Evolutionary conservation across 352 stramenopile genomes (phyloP).

Genomic region (Globisporangium solare): DNA sequence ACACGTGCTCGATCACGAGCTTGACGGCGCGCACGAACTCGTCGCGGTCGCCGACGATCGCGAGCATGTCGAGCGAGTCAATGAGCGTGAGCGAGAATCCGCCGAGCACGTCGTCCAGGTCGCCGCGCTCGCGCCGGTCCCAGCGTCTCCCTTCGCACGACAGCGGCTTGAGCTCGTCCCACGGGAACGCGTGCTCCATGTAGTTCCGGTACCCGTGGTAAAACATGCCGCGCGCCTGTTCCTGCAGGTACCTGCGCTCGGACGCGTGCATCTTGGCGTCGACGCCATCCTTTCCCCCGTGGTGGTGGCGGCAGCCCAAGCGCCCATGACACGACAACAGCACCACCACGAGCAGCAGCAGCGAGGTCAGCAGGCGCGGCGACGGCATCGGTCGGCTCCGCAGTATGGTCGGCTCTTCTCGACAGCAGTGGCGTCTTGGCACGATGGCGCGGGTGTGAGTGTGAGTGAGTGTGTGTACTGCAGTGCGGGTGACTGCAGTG

Average conservation of each 20-base stretch:
- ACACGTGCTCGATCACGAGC: constrained; percentile 49
- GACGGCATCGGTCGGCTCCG: too few species aligned
- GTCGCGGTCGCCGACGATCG: constrained; percentile 73
- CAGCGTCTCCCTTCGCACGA: constrained; percentile 73
- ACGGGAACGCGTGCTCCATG: constrained; percentile 82
- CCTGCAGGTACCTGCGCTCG: constrained; percentile 56
- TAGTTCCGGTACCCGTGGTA: constrained; percentile 88
- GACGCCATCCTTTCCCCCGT: neutral
- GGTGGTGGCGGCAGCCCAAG: too few species aligned
- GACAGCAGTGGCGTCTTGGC: too few species aligned
- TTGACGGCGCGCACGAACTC: constrained; percentile 72
- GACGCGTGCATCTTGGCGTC: constrained; percentile 59
- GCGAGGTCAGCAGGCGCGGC: too few species aligned
- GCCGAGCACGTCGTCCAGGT: constrained; percentile 81
- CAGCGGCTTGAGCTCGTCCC: constrained; percentile 86
- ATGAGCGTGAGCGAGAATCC: constrained; percentile 84
- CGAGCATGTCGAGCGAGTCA: constrained; percentile 88
- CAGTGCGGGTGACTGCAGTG: too few species aligned
- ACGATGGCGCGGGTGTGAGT: too few species aligned
- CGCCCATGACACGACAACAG: neutral
- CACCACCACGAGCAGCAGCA: neutral
- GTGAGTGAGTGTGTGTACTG: too few species aligned
- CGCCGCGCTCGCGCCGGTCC: constrained; percentile 74
- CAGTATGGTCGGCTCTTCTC: too few species aligned
- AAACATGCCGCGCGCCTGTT: constrained; percentile 85